phyloP scores from a whole-genome alignment of 2,329 filamentous ascomycete species.

The Ilyonectria mors-panacis region DNA sequence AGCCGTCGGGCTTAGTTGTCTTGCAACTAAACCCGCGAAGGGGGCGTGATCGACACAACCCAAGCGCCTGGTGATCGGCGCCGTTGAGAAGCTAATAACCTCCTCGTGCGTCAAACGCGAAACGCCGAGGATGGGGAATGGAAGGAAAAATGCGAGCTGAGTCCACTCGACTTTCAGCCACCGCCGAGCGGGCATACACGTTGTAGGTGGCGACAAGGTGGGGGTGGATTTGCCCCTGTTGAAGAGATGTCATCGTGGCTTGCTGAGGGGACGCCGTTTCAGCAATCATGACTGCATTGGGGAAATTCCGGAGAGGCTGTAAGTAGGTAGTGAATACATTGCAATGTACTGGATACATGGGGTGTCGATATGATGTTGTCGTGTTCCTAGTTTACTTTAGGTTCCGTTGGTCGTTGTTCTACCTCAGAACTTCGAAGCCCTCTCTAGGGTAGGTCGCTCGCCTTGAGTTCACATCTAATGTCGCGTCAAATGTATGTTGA shows the following conservation, averaged over 20 bases:
- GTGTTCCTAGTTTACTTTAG: neutral
- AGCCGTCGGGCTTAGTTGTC: neutral
- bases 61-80: constrained; percentile 12
- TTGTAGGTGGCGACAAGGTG: neutral
- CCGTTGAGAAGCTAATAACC: constrained; percentile 33
- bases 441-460: too few species aligned
- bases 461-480: too few species aligned
- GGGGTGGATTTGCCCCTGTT: constrained; percentile 2
- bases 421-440: neutral
- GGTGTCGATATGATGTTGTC: neutral
- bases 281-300: neutral
- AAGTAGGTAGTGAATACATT: neutral
- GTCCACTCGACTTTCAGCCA: neutral
- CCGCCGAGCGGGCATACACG: neutral
- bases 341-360: neutral
- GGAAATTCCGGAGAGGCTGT: neutral
- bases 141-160: neutral
- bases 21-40: constrained; percentile 2
- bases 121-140: neutral
- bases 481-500: too few species aligned
- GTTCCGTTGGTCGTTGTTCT: neutral
- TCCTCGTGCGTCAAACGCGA: neutral
- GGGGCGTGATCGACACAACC: constrained; percentile 22
- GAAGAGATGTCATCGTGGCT: neutral
- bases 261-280: neutral